A percentile compares a stretch with the other conserved stretches of the same genome.
phyloP scores from a whole-genome alignment of 805 yeast species.

The Kuraishia piskuri region DNA sequence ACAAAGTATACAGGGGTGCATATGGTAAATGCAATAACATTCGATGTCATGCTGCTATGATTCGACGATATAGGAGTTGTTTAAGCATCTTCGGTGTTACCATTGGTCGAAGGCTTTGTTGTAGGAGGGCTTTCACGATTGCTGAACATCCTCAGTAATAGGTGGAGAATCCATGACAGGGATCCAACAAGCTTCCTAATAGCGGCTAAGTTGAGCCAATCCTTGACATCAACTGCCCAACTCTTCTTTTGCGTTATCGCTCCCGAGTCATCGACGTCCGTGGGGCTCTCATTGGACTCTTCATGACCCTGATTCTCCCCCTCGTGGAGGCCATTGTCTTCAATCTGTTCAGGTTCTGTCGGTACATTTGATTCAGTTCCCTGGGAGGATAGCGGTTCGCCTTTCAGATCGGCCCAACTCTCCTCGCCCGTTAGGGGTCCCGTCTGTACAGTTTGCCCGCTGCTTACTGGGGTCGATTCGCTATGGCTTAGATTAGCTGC shows the following conservation, averaged over 20 bases:
- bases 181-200: neutral
- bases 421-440: neutral
- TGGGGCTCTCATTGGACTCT: neutral
- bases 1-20: neutral
- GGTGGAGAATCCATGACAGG: neutral
- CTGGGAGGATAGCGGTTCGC: neutral
- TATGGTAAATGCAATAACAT: too few relatives aligned
- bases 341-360: neutral
- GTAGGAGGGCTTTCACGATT: neutral
- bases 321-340: neutral
- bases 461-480: neutral
- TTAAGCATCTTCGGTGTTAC: neutral
- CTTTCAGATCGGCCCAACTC: neutral
- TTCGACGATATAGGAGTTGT: neutral
- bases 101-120: neutral
- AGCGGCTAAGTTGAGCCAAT: neutral
- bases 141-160: neutral
- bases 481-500: too few relatives aligned
- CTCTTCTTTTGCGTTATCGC: neutral
- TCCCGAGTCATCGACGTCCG: neutral
- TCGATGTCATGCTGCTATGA: neutral
- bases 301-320: neutral
- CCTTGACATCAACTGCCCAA: neutral
- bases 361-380: neutral
- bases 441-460: neutral